Evolutionary conservation across 306 rosid species (phyloP), one percentile per base, ranked within the genome.

Genomic region (Ormosia emarginata): DNA sequence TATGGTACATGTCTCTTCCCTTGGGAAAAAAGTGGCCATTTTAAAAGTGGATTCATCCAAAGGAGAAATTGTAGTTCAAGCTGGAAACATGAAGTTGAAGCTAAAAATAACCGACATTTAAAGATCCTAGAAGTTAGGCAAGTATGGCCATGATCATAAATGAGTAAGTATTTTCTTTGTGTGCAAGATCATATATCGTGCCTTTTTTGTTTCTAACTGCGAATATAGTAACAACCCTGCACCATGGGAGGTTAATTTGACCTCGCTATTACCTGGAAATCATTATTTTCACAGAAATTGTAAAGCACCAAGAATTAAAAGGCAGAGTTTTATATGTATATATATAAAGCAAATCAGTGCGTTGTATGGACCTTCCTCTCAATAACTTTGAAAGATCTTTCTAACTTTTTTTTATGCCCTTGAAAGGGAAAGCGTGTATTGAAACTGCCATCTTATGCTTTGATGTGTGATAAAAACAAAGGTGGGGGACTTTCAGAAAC

Each of bases 51-150:
- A 95, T 80, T 84, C 90, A 18, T 80, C 90, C 72, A 95, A 86
- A 83, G 94, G 90, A 67, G 97, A 95, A 84, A 67, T 93, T 55
- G 82, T 88, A 81, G 98, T 93, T 87, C 97, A 87, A 89, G 91
- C 93, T 30, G 99, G 98, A 84, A 86, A 58, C 87, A 86, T 95
- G 88, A 95, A 90, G 87, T 61, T 93, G 94, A 93, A 92, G 88
- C 67, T 93, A 75, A 93, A 90, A 86, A 56, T 91, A 74, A 66
- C 74, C 0, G 97, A 93, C 84, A 80, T 93, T 84, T 82, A 82
- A 83, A 84, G 76, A 78, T 93, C 14, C 12, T 8, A 78, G 84
- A 67, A 81, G 83, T 53, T 62, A 56, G 64, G 68, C 79, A 83
- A 66, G 41, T 44, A 75, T 39, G 79, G 13, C 63, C 55, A 61